phyloP scores from a whole-genome alignment of 1,284 basidiomycete species.

The Xerocomus amazonicus region DNA sequence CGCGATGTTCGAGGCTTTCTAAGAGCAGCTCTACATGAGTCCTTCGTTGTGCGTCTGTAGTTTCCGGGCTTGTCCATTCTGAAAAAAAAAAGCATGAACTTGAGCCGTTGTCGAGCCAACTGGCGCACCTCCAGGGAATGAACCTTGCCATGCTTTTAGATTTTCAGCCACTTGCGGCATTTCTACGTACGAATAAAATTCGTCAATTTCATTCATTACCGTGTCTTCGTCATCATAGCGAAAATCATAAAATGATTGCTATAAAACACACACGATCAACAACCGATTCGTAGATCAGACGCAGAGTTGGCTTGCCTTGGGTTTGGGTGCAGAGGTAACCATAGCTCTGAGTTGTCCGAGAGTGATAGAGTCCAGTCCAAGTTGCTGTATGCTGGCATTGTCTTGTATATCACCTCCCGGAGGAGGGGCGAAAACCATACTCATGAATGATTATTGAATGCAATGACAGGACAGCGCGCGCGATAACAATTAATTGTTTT shows the following conservation, averaged over 20 bases:
- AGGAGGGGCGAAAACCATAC: slow-evolving; percentile 29
- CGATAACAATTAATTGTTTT: slow-evolving; percentile 21
- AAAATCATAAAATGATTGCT: slow-evolving; percentile 87
- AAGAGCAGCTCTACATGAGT: slow-evolving; percentile 77
- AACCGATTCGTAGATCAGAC: slow-evolving; percentile 10
- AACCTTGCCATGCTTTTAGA: slow-evolving; percentile 82
- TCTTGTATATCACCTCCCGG: slow-evolving; percentile 28
- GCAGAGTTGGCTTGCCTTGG: slow-evolving; percentile 53
- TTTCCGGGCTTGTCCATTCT: slow-evolving; percentile 76
- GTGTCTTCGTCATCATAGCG: slow-evolving; percentile 94
- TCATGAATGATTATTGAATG: slow-evolving; percentile 19
- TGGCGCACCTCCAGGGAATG: slow-evolving; percentile 66
- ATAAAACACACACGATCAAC: slow-evolving; percentile 25
- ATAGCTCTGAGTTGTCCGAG: slow-evolving; percentile 78
- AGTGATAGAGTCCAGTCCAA: slow-evolving; percentile 66
- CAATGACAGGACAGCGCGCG: neutral
- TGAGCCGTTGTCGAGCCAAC: neutral
- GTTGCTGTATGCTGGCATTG: slow-evolving; percentile 24
- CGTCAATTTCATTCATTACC: slow-evolving; percentile 93
- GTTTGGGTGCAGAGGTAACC: slow-evolving; percentile 67
- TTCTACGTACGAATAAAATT: slow-evolving; percentile 98
- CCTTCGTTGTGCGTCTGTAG: slow-evolving; percentile 56
- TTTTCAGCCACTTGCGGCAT: slow-evolving; percentile 90
- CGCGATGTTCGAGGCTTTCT: slow-evolving; percentile 81
- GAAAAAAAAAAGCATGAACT: slow-evolving; percentile 1